Evolutionary conservation across 1,284 basidiomycete genomes (phyloP).

Genomic region (Microbotryum violaceum): DNA sequence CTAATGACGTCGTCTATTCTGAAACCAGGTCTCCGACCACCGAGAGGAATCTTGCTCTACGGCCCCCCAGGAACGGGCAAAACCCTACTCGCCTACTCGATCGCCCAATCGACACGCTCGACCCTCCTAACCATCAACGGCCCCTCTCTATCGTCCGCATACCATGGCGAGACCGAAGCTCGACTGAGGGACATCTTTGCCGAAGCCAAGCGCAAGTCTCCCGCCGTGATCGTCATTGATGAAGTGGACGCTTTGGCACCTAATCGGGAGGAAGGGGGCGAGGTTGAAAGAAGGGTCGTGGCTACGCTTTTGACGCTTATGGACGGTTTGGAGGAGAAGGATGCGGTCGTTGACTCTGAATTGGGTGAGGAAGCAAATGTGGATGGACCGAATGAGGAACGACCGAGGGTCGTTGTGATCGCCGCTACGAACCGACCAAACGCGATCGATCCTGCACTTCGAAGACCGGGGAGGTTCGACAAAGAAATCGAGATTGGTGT

Average conservation of each 20-base stretch:
- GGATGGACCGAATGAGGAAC: constrained; percentile 22
- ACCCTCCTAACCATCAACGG: constrained; percentile 82
- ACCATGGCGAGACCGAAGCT: constrained; percentile 93
- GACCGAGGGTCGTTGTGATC: constrained; percentile 74
- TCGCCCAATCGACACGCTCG: constrained; percentile 63
- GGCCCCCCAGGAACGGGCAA: constrained; percentile 93
- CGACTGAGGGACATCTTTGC: constrained; percentile 81
- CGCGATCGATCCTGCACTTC: constrained; percentile 88
- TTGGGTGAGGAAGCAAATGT: constrained; percentile 42
- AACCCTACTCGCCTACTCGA: constrained; percentile 82
- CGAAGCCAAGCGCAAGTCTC: constrained; percentile 69
- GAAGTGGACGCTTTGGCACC: constrained; percentile 96
- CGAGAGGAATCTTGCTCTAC: constrained; percentile 79
- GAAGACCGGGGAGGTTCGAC: constrained; percentile 91
- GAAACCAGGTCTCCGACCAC: constrained; percentile 66
- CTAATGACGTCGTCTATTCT: not conserved
- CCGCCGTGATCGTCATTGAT: constrained; percentile 81
- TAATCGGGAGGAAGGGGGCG: constrained; percentile 73
- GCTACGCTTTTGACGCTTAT: constrained; percentile 90
- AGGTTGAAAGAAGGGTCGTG: constrained; percentile 92
- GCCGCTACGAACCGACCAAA: constrained; percentile 97
- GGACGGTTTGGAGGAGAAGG: constrained; percentile 73
- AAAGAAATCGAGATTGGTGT: constrained; percentile 97
- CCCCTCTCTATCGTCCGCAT: constrained; percentile 86
- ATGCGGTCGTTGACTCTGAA: constrained; percentile 40